Base-by-base conservation (phyloP, 768 basidiomycete genomes). In the Tricholomella constricta region DNA sequence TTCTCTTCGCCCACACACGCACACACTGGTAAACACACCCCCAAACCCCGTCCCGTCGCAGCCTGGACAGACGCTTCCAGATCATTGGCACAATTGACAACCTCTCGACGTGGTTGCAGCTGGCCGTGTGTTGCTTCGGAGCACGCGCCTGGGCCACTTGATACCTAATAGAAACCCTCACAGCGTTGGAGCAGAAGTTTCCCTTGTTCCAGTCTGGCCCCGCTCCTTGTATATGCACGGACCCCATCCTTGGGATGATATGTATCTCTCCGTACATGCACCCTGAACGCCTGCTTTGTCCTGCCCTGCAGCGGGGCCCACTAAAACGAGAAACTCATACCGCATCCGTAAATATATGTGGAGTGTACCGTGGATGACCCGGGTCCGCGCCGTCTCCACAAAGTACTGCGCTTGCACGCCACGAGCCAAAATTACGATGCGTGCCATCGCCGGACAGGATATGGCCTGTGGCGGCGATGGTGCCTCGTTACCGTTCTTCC, bases 401-500 rank as follows among this genome's bases (percentile, higher is more conserved):
- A n/a, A n/a, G n/a, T n/a, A n/a, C 17, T 19, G 9, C 23, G 11
- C 38, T 40, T 40, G 38, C 11, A 10, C 38, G n/a, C 4, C 7
- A 40, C 23, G 14, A 40, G 38, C 38, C 38, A 40, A 7, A 40
- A 32, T 45, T 11, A 26, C 31, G 44, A 31, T 44, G 25, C 20
- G 44, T 34, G 29, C 19, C n/a, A n/a, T n/a, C n/a, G n/a, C n/a
- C n/a, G n/a, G n/a, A n/a, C n/a, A n/a, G n/a, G n/a, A n/a, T n/a
- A n/a, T n/a, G n/a, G 22, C 7, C 25, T 11, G 31, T 27, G 34
- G 51, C 42, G 51, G 43, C 26, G 51, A 52, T 52, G 36, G 51
- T 52, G 51, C 51, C 51, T 52, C 34, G 42, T 45, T 23, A 36
- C 42, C 36, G 50, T 29, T n/a, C 34, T 35, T 51, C 40, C 20